These are phyloP conservation scores for Salix exigua DNA, from an alignment of 345 rosid species.

Conservation along the genomic window DNA sequence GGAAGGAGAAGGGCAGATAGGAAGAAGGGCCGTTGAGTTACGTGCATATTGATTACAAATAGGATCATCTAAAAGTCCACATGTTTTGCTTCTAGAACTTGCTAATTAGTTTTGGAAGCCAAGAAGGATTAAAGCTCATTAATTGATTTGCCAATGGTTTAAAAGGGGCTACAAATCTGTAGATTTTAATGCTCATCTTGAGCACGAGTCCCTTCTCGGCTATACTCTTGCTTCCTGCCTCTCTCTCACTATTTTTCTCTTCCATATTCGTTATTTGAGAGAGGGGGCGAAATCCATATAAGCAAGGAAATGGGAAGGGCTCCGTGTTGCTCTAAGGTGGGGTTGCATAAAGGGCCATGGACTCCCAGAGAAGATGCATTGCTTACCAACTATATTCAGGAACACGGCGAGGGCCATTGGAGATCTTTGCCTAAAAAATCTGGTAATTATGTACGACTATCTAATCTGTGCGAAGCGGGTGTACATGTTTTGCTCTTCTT, in stretches of 20 bases:
- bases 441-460: conserved; percentile 28
- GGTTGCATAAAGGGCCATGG: conserved; percentile 65
- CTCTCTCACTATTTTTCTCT: background rate
- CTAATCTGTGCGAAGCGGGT: background rate
- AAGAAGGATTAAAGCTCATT: background rate
- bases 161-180: background rate
- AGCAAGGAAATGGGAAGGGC: conserved; percentile 46
- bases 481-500: background rate
- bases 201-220: background rate
- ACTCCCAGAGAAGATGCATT: conserved; percentile 52
- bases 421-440: conserved; percentile 55
- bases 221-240: background rate
- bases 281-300: conserved; percentile 10
- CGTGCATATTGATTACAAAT: background rate
- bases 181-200: background rate
- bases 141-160: background rate
- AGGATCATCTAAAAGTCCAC: no score
- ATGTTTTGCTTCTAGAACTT: background rate
- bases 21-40: conserved; percentile 26
- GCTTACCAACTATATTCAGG: conserved; percentile 46
- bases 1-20: conserved; percentile 35
- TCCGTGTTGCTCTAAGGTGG: conserved; percentile 62
- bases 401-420: conserved; percentile 66
- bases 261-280: background rate
- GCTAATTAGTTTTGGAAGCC: background rate